Conservation (phyloP, 148 eudicot species). For the Chenopodium formosanum region DNA sequence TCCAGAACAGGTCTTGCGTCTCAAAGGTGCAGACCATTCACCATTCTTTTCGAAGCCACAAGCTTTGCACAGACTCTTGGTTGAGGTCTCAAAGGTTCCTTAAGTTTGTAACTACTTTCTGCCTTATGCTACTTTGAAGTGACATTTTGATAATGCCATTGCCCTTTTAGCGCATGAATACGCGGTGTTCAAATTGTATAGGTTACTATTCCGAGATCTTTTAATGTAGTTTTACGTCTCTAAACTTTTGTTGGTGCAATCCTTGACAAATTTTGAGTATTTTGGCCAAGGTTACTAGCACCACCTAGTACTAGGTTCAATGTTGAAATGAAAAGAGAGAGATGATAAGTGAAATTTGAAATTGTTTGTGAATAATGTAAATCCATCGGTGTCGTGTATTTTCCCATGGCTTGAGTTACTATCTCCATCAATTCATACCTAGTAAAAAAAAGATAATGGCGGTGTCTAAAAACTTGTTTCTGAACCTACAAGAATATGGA, state of each 20-base stretch:
- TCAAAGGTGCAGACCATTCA: slow-evolving; percentile 90
- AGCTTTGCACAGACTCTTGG: slow-evolving; percentile 67
- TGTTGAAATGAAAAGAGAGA: not conserved
- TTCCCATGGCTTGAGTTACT: too few species aligned
- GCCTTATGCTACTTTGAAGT: not conserved
- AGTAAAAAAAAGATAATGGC: too few species aligned
- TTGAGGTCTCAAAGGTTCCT: slow-evolving; percentile 61
- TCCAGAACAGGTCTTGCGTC: slow-evolving; percentile 66
- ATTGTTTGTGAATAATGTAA: too few species aligned
- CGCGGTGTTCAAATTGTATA: slow-evolving; percentile 15
- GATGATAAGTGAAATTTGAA: too few species aligned
- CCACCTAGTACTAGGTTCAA: not conserved
- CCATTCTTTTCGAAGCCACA: slow-evolving; percentile 98
- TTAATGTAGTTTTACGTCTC: not conserved
- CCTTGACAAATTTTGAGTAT: not conserved
- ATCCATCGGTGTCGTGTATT: too few species aligned
- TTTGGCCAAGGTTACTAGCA: not conserved
- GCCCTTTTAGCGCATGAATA: not conserved
- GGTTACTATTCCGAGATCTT: slow-evolving; percentile 3
- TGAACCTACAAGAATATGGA: too few species aligned
- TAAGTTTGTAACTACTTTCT: slow-evolving; percentile 18
- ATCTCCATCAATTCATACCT: too few species aligned
- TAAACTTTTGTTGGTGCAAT: not conserved
- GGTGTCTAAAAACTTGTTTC: too few species aligned
- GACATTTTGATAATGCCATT: not conserved